Conservation (phyloP, 1,284 basidiomycete genomes). For the Ceratorhiza oryzae-sativae region DNA sequence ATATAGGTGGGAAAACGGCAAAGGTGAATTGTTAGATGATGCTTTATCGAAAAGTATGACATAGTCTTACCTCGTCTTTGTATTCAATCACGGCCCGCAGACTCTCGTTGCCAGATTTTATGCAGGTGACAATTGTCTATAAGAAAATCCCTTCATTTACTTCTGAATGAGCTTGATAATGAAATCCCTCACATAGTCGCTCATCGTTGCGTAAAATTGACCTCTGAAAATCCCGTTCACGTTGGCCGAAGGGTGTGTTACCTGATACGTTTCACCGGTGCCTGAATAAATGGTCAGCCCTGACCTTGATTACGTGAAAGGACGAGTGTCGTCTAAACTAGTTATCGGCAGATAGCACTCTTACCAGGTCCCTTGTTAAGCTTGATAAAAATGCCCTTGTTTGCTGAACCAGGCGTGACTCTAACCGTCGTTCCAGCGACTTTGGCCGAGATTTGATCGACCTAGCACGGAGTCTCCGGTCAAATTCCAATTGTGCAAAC, state of each 20-base stretch:
- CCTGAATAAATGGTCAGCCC: neutral
- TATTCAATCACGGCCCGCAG: slow-evolving; percentile 90
- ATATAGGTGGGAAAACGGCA: neutral
- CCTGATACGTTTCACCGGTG: slow-evolving; percentile 79
- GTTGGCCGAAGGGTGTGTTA: slow-evolving; percentile 87
- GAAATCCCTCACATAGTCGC: slow-evolving; percentile 55
- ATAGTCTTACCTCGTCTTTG: slow-evolving; percentile 83
- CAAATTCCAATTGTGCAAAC: neutral
- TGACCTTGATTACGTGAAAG: too few relatives aligned
- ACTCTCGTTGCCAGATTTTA: slow-evolving; percentile 64
- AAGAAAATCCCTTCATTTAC: neutral
- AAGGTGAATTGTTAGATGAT: neutral
- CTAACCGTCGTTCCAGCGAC: slow-evolving; percentile 85
- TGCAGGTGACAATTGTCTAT: slow-evolving; percentile 82
- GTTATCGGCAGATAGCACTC: neutral
- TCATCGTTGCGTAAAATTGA: slow-evolving; percentile 87
- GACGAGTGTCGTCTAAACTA: too few relatives aligned
- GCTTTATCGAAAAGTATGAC: neutral
- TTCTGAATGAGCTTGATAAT: slow-evolving; percentile 36
- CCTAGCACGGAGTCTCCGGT: slow-evolving; percentile 41
- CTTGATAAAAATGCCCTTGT: slow-evolving; percentile 87
- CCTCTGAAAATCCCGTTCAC: slow-evolving; percentile 93
- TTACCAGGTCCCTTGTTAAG: slow-evolving; percentile 77
- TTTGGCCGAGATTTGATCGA: slow-evolving; percentile 94
- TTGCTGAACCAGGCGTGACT: slow-evolving; percentile 81